These are phyloP conservation scores for Russula earlei DNA, from an alignment of 768 basidiomycete genomes.

Conservation along the genomic window DNA sequence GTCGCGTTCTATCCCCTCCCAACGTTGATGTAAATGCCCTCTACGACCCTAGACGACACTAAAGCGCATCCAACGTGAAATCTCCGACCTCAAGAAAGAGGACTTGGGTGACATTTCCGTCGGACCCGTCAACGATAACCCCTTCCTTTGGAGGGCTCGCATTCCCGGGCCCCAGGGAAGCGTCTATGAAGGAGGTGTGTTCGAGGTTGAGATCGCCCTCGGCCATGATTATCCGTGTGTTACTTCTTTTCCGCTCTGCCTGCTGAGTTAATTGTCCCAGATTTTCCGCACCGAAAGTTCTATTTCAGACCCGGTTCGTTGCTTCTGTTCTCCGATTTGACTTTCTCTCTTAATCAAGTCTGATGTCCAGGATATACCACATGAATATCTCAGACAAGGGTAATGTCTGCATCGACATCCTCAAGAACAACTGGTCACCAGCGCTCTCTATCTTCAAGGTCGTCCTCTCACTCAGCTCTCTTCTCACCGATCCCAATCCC, in stretches of 20 bases:
- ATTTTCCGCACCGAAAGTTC: conserved; percentile 72
- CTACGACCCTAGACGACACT: conserved; percentile 48
- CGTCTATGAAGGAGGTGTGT: conserved; percentile 72
- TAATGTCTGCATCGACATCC: conserved; percentile 78
- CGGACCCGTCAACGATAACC: conserved; percentile 48
- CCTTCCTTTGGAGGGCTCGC: conserved; percentile 66
- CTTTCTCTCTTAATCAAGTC: not conserved
- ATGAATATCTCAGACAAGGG: conserved; percentile 84
- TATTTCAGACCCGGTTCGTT: conserved; percentile 57
- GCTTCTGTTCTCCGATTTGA: conserved; percentile 19
- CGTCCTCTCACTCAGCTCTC: conserved; percentile 84
- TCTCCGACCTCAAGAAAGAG: conserved; percentile 72
- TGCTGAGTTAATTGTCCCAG: conserved; percentile 28
- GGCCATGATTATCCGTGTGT: conserved; percentile 72
- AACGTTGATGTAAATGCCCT: not conserved
- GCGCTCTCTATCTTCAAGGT: conserved; percentile 92
- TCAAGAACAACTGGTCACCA: conserved; percentile 92
- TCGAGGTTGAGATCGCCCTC: conserved; percentile 56
- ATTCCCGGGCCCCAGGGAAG: conserved; percentile 81
- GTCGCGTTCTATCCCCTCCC: not conserved
- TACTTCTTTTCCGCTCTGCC: not conserved
- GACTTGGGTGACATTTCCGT: conserved; percentile 69
- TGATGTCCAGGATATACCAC: conserved; percentile 62
- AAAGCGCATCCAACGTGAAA: conserved; percentile 78
- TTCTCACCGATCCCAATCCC: conserved; percentile 91